Evolutionary conservation across 1,284 basidiomycete genomes (phyloP).

Genomic region (Laetiporus sulphureus): DNA sequence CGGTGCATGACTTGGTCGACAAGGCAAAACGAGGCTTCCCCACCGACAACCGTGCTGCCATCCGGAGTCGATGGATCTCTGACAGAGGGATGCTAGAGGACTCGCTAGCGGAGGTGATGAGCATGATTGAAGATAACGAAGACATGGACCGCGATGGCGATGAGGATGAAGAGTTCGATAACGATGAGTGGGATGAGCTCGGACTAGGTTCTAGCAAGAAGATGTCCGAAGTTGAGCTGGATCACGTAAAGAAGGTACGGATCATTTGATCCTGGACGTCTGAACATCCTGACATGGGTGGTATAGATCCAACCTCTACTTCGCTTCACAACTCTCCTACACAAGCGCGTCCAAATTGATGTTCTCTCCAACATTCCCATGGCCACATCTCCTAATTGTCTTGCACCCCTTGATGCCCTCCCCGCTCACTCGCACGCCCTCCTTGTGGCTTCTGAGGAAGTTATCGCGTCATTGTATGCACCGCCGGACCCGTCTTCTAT

Average conservation of each 20-base stretch:
- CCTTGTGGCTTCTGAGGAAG: slow-evolving; percentile 53
- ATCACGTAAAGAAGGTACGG: slow-evolving; percentile 23
- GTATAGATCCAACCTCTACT: slow-evolving; percentile 50
- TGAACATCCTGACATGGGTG: too few species aligned
- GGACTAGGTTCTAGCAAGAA: slow-evolving; percentile 36
- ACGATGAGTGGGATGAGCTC: slow-evolving; percentile 59
- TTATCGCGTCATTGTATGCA: slow-evolving; percentile 54
- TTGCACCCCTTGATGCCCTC: slow-evolving; percentile 40
- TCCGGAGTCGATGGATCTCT: slow-evolving; percentile 46
- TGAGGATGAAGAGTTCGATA: slow-evolving; percentile 24
- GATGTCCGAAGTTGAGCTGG: slow-evolving; percentile 22
- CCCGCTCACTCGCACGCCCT: slow-evolving; percentile 38
- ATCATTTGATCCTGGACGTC: too few species aligned
- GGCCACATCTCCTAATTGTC: slow-evolving; percentile 16
- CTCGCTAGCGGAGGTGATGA: slow-evolving; percentile 49
- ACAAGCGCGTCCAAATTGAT: slow-evolving; percentile 51
- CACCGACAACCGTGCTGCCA: slow-evolving; percentile 51
- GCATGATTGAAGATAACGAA: slow-evolving; percentile 40
- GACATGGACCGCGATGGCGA: slow-evolving; percentile 18
- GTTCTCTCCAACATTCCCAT: slow-evolving; percentile 30
- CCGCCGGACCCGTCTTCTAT: slow-evolving; percentile 48
- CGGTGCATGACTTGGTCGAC: slow-evolving; percentile 60
- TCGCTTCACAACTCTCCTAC: slow-evolving; percentile 53
- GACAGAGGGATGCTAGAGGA: slow-evolving; percentile 58
- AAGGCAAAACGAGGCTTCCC: slow-evolving; percentile 48